These are phyloP conservation scores for Diutina rugosa DNA, from an alignment of 1,139 yeast species.

Conservation along the genomic window DNA sequence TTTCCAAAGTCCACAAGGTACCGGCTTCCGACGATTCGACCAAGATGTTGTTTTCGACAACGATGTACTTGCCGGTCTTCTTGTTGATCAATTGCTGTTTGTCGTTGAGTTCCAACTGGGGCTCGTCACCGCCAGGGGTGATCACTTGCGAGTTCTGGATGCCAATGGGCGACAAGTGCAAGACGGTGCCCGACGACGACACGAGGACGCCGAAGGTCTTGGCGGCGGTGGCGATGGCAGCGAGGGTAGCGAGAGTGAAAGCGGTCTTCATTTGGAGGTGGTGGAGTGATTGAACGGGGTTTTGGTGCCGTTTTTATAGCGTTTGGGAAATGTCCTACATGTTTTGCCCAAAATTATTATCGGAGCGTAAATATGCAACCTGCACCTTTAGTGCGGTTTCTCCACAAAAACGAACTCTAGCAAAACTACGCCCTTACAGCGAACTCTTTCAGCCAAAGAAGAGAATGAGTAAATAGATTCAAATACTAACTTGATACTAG, in stretches of 20 bases:
- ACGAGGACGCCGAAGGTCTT: neutral
- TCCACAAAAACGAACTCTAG: no score
- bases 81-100: neutral
- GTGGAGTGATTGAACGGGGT: no score
- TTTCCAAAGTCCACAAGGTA: neutral
- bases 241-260: conserved; percentile 1
- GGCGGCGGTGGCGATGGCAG: neutral
- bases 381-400: neutral
- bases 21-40: neutral
- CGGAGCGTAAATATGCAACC: neutral
- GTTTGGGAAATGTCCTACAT: neutral
- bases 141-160: neutral
- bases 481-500: no score
- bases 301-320: neutral
- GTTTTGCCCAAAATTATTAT: neutral
- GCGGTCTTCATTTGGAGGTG: neutral
- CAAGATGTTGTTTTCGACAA: neutral
- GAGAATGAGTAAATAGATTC: no score
- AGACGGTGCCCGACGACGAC: neutral
- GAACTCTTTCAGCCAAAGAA: no score
- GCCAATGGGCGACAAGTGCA: neutral
- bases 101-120: neutral
- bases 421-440: no score
- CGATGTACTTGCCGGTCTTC: neutral
- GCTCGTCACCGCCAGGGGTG: neutral